Conservation (phyloP, 1,284 basidiomycete genomes). For the Ganoderma multipileum region DNA sequence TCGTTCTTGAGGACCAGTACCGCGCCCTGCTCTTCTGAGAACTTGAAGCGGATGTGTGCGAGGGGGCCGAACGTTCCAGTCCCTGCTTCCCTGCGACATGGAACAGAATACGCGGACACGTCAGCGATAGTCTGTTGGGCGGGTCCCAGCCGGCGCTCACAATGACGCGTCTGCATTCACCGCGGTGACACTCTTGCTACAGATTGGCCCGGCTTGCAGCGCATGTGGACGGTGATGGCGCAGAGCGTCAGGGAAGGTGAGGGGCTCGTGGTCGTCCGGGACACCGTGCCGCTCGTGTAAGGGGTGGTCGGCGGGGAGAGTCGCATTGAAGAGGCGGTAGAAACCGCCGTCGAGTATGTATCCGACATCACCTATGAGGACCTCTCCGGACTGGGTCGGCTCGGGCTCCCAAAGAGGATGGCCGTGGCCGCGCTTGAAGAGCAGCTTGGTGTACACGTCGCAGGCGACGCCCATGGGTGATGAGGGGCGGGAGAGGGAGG, state of each 20-base stretch:
- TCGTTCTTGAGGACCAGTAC: conserved; percentile 29
- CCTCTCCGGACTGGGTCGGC: conserved; percentile 26
- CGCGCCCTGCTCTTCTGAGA: conserved; percentile 30
- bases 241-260: conserved; percentile 7
- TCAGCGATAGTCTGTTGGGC: not conserved
- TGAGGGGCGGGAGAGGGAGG: not conserved
- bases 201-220: conserved; percentile 2
- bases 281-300: conserved; percentile 31
- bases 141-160: no score
- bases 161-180: conserved; percentile 3
- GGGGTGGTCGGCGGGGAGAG: conserved; percentile 28
- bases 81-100: not conserved
- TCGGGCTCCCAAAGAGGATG: conserved; percentile 35
- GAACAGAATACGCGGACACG: not conserved
- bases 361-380: conserved; percentile 40
- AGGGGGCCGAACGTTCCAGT: not conserved
- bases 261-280: conserved; percentile 26
- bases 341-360: conserved; percentile 38
- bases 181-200: conserved; percentile 20
- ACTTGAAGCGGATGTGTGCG: conserved; percentile 26
- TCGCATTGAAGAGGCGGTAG: conserved; percentile 41
- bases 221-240: conserved; percentile 5
- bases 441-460: conserved; percentile 28
- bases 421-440: conserved; percentile 29
- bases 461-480: conserved; percentile 10